Base-by-base conservation (phyloP, 495 filamentous ascomycete species). In the Rhizodiscina lignyota region DNA sequence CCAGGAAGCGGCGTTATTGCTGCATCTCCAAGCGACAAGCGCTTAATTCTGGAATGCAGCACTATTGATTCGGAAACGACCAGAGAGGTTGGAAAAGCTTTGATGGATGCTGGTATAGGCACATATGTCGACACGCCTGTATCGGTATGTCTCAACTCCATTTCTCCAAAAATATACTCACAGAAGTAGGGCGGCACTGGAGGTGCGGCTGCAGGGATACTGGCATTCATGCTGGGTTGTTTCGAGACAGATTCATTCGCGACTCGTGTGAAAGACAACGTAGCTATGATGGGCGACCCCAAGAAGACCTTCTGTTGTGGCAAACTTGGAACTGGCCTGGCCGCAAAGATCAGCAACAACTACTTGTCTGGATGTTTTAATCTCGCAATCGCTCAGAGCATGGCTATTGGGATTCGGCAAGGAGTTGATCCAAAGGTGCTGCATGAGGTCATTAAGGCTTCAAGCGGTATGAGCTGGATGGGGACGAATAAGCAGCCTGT, bases 281-380 rank as follows among this genome's bases (percentile, higher is more conserved):
- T 49, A 12, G 26, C 23, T 18, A 36, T 42, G 32, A 52, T 61
- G 35, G 54, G 54, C 10, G 37, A 45, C n/a, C 36, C 39, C 4
- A 26, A 42, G 16, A 50, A 50, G 6, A 49, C 53, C 34, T 59
- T 56, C 35, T 47, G 53, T 20, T 53, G 55, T 31, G 51, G 51
- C 5, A 38, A 38, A n/a, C 47, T 56, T 0, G 54, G 56, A 3
- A 39, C 53, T 1, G 58, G 58, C 5, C 55, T 55, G 0, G 50
- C 51, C 4, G 56, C 57, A 32, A 61, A 61, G 45, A 54, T 61
- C 21, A 53, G 52, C 34, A 61, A 59, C 38, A 61, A 61, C 41
- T 61, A 61, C 45, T 51, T 59, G 33, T 47, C 40, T 21, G 50
- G 55, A 11, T 56, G 54, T 20, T 58, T 55, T 6, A 51, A 52